phyloP scores from a whole-genome alignment of 306 rosid genomes.

The Cyamopsis tetragonoloba region DNA sequence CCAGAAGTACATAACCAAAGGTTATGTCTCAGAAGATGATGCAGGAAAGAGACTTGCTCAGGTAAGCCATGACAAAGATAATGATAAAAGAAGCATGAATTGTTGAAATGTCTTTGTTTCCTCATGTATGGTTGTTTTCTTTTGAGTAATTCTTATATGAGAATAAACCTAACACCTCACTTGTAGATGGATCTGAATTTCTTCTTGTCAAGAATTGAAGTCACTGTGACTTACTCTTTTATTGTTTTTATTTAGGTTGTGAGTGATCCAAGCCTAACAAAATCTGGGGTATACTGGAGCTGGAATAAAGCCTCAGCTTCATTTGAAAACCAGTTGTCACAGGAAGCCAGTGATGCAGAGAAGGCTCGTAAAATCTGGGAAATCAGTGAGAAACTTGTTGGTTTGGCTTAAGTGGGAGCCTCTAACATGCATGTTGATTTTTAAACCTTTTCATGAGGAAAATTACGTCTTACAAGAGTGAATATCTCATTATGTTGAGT shows the following conservation, averaged over 20 bases:
- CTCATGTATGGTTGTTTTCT: conserved; percentile 17
- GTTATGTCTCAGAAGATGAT: conserved; percentile 94
- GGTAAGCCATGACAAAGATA: conserved; percentile 40
- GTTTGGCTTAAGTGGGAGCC: conserved; percentile 55
- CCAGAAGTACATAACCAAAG: conserved; percentile 96
- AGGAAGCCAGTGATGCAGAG: conserved; percentile 78
- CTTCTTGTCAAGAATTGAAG: no score
- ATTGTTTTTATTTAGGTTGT: conserved; percentile 82
- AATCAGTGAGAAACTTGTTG: conserved; percentile 89
- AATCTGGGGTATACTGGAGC: conserved; percentile 99
- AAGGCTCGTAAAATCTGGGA: conserved; percentile 98
- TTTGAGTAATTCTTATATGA: no score
- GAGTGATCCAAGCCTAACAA: conserved; percentile 88
- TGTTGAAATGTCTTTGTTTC: background rate
- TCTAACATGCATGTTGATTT: conserved; percentile 5
- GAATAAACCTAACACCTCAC: no score
- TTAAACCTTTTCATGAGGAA: conserved; percentile 19
- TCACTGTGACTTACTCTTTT: no score
- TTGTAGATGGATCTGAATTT: no score
- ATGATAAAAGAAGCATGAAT: background rate
- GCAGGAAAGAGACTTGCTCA: conserved; percentile 97
- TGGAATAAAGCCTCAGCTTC: conserved; percentile 95
- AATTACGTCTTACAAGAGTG: conserved; percentile 15
- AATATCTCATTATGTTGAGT: conserved; percentile 21
- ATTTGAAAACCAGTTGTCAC: conserved; percentile 85